Evolutionary conservation across 345 rosid genomes (phyloP), one percentile per base, ranked within the genome.

Genomic region (Gossypium anomalum): DNA sequence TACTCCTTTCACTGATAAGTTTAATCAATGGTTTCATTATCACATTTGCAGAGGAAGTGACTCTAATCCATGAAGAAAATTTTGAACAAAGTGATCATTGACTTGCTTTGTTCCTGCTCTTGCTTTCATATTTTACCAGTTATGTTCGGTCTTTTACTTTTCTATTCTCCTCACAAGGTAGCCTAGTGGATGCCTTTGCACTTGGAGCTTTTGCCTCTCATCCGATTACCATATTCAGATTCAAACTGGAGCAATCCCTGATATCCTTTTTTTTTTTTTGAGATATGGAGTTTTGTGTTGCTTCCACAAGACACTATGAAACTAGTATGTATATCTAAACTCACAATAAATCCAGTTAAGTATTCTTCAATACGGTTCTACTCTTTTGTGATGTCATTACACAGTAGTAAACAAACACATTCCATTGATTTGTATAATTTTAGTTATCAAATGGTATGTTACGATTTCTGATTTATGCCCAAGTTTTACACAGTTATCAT

Each of bases 161-260:
- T 19, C 56, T 22, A n/a, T 7, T 45, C 5, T 44, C 10, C 11
- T 13, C 56, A 45, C 55, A 13, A 53, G 29, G 52, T 44, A 45
- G 29, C 52, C 12, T 43, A 19, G 34, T 6, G 38, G 38, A 67
- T 45, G 53, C 71, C 12, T n/a, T 67, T 27, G 15, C 49, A n/a
- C 68, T 64, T 64, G 3, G 25, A 66, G 70, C n/a, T 19, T 19
- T 44, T 13, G 23, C 70, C 70, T 66, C 9, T 66, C 17, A 66
- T 44, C 29, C 20, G 2, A 66, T 12, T 66, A 19, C 9, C 52
- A 44, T 19, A 4, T 43, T 66, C 52, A 43, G 27, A 14, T 45
- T n/a, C 52, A 19, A 65, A 20, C 9, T 0, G 34, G n/a, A 67
- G 70, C 34, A 66, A 66, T 22, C 49, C 16, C 3, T 9, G 17